These are phyloP conservation scores for Coniochaeta ligniaria DNA, from an alignment of 2,329 filamentous ascomycete genomes.

Conservation along the genomic window DNA sequence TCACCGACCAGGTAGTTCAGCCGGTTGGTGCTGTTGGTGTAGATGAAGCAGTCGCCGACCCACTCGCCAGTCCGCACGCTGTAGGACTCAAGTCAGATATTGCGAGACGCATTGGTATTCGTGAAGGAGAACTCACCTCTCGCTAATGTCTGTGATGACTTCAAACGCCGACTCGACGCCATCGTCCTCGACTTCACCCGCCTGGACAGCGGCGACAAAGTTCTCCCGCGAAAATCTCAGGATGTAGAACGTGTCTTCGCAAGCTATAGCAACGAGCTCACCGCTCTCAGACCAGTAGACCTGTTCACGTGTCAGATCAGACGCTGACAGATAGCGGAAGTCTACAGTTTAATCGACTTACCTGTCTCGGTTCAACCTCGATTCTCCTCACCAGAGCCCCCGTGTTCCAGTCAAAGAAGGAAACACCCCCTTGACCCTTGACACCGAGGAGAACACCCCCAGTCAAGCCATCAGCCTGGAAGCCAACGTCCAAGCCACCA, in stretches of 20 bases:
- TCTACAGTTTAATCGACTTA: constrained; percentile 9
- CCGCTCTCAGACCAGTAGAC: constrained; percentile 98
- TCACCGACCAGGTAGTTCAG: constrained; percentile 97
- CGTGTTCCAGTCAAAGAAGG: constrained; percentile 93
- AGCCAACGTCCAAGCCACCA: constrained; percentile 86
- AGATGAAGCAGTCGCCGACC: constrained; percentile 98
- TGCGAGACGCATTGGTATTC: neutral
- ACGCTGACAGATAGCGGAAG: neutral
- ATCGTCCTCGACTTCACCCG: constrained; percentile 77
- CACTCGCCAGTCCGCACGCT: constrained; percentile 91
- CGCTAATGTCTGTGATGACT: constrained; percentile 90
- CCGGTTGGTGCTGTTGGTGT: constrained; percentile 94
- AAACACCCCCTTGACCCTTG: constrained; percentile 88
- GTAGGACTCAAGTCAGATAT: neutral
- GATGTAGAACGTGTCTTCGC: constrained; percentile 93
- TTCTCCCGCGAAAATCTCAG: constrained; percentile 85
- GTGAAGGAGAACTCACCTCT: constrained; percentile 47
- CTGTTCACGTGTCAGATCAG: constrained; percentile 23
- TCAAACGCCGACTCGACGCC: constrained; percentile 95
- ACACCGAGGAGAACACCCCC: constrained; percentile 89
- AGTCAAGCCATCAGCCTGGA: constrained; percentile 85
- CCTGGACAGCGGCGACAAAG: constrained; percentile 76
- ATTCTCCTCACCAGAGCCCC: constrained; percentile 87
- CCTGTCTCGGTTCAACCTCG: constrained; percentile 62
- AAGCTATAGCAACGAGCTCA: constrained; percentile 86